Evolutionary conservation across 129 eudicot genomes (phyloP), one percentile per base, ranked within the genome.

Genomic region (Centaurea solstitialis): DNA sequence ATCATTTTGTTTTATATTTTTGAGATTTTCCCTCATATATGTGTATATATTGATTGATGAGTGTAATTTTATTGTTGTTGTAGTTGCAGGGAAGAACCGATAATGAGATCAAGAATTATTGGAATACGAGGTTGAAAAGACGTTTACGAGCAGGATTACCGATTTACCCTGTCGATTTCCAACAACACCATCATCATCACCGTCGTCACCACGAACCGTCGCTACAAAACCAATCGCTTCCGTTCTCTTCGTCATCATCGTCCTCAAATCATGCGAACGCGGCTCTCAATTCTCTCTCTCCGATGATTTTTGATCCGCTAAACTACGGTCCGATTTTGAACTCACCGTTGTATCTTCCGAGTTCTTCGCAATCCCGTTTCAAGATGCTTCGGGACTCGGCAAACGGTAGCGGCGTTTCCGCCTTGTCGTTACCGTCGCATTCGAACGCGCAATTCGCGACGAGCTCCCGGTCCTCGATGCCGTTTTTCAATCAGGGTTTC

Each of bases 81-180:
- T 77, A 92, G 98, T 90, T 94, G 59, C 97, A 93, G 4, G 98
- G 98, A n/a, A 86, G 98, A 78, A 94, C 98, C n/a, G 98, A 94
- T 81, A 92, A 94, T 20, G 98, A 94, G 69, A 91, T 94, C 38
- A 94, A 94, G 85, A 94, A 94, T 73, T 94, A 94, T 78, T 94
- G 98, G 98, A 92, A 92, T 77, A 94, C 97, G 18, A 83, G 98
- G 80, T 75, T 92, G 22, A 94, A 94, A 80, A 85, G 97, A 65
- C 89, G 96, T 17, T 87, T 87, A 11, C 87, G 98, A 1, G 93
- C 93, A 0, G 97, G 97, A 13, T 85, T 94, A 69, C 96, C 98
- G 3, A 80, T 94, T 10, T 94, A 94, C 85, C 98, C 98, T 17
- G 87, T 80, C 5, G 90, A 86, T 18, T 24, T 71, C 59, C 82